A percentile compares a stretch with the other conserved stretches of the same genome.
phyloP scores from a whole-genome alignment of 2,329 filamentous ascomycete genomes.

The Xylaria sp. region DNA sequence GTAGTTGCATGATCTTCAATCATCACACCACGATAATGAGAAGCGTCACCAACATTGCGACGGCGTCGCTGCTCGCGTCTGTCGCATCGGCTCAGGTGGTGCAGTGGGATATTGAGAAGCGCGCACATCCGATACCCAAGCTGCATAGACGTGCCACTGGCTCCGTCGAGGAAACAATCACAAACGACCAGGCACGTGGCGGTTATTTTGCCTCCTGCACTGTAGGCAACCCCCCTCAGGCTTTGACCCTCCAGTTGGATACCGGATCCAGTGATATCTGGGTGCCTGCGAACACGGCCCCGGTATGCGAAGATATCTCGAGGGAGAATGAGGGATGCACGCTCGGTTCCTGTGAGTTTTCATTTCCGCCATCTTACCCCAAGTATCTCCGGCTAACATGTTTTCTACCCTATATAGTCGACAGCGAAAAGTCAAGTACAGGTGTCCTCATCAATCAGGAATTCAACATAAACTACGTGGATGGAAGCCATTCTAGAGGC shows the following conservation, averaged over 20 bases:
- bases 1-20: neutral
- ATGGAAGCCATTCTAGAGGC: conserved; percentile 51
- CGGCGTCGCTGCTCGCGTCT: conserved; percentile 28
- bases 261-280: conserved; percentile 63
- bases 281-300: conserved; percentile 42
- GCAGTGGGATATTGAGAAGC: conserved; percentile 44
- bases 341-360: conserved; percentile 43
- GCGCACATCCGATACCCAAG: conserved; percentile 25
- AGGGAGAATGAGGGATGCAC: conserved; percentile 35
- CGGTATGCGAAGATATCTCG: conserved; percentile 35
- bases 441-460: conserved; percentile 38
- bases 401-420: conserved; percentile 37
- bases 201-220: conserved; percentile 53
- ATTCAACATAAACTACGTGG: conserved; percentile 58
- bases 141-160: conserved; percentile 36
- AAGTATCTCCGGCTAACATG: conserved; percentile 18
- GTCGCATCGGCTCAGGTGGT: conserved; percentile 36
- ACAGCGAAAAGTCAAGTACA: conserved; percentile 39
- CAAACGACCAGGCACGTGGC: conserved; percentile 41
- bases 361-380: neutral
- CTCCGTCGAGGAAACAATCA: conserved; percentile 40
- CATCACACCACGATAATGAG: conserved; percentile 21
- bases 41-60: conserved; percentile 22
- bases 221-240: conserved; percentile 54
- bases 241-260: conserved; percentile 55